Evolutionary conservation across 2,329 filamentous ascomycete genomes (phyloP).

Genomic region (Helotiales sp.): DNA sequence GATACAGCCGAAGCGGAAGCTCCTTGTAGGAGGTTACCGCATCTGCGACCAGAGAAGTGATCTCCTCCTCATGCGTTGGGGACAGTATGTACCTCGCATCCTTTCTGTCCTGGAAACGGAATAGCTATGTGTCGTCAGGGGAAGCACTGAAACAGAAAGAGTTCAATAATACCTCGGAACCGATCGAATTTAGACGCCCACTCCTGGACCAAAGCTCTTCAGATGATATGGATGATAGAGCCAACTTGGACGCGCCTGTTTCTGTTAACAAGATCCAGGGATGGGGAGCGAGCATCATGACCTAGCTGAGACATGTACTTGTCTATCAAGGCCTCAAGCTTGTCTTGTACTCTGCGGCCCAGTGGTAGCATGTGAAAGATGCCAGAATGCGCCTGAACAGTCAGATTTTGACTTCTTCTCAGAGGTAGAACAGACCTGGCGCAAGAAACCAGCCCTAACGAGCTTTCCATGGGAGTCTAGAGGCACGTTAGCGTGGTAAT

Average conservation of each 20-base stretch:
- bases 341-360: constrained; percentile 83
- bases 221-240: constrained; percentile 82
- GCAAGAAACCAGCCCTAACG: constrained; percentile 69
- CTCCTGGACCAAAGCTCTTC: constrained; percentile 81
- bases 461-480: constrained; percentile 67
- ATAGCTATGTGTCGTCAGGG: constrained; percentile 58
- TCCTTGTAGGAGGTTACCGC: constrained; percentile 81
- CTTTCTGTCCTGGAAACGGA: constrained; percentile 78
- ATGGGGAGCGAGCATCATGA: constrained; percentile 36
- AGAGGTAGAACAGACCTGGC: constrained; percentile 55
- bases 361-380: constrained; percentile 91
- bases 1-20: constrained; percentile 83
- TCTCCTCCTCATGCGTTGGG: constrained; percentile 96
- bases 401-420: neutral
- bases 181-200: constrained; percentile 72
- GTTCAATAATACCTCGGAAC: constrained; percentile 63
- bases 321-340: constrained; percentile 82
- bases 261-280: constrained; percentile 2
- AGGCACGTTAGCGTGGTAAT: neutral
- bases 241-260: constrained; percentile 74
- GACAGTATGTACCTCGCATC: constrained; percentile 73
- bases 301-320: constrained; percentile 81
- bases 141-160: neutral
- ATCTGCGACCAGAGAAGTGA: constrained; percentile 75
- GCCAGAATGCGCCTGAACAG: constrained; percentile 72